phyloP scores from a whole-genome alignment of 1,284 basidiomycete species.

The Ceraceosorus guamensis region DNA sequence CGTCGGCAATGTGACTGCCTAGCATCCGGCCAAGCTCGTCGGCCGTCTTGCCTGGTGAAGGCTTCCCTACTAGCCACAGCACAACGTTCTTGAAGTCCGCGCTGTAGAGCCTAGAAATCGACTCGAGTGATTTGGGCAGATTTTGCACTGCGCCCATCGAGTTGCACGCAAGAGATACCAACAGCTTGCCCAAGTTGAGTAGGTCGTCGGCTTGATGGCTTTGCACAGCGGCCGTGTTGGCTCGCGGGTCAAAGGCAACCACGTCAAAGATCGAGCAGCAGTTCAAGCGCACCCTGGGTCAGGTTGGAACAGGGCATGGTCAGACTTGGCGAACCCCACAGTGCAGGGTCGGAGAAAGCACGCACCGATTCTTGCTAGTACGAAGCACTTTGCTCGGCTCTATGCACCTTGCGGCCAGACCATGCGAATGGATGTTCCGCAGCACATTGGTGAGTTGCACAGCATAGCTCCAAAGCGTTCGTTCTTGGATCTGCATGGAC shows the following conservation, averaged over 20 bases:
- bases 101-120: constrained; percentile 67
- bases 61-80: constrained; percentile 56
- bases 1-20: constrained; percentile 64
- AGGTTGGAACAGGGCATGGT: not conserved
- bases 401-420: constrained; percentile 72
- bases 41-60: constrained; percentile 57
- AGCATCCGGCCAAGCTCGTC: constrained; percentile 74
- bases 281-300: constrained; percentile 23
- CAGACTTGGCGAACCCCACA: constrained; percentile 1
- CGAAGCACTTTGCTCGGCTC: constrained; percentile 82
- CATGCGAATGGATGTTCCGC: constrained; percentile 73
- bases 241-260: constrained; percentile 30
- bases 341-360: no score
- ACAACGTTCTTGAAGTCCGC: constrained; percentile 73
- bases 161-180: constrained; percentile 72
- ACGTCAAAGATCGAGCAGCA: constrained; percentile 46
- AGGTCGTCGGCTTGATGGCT: constrained; percentile 71
- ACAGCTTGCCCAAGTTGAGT: constrained; percentile 72
- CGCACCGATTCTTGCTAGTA: constrained; percentile 78
- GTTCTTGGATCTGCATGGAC: constrained; percentile 60
- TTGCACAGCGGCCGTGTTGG: constrained; percentile 12
- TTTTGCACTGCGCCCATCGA: constrained; percentile 59
- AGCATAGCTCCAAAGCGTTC: constrained; percentile 88
- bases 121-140: constrained; percentile 69
- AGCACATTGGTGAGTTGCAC: constrained; percentile 83